Evolutionary conservation across 2,329 filamentous ascomycete species (phyloP).

Genomic region (Orbilia oligospora): DNA sequence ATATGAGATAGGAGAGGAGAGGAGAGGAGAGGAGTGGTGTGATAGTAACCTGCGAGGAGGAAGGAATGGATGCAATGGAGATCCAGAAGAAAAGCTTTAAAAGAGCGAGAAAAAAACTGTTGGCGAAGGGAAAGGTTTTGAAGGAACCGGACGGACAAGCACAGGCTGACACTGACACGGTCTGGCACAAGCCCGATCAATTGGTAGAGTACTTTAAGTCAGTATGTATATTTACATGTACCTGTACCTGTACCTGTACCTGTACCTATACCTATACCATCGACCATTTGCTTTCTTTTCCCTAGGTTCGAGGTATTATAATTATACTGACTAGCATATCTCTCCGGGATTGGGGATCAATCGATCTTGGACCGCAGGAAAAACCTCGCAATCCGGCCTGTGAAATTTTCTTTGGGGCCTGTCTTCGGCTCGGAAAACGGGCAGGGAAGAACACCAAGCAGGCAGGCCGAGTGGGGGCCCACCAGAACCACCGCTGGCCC

Average conservation of each 20-base stretch:
- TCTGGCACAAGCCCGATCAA: constrained; percentile 30
- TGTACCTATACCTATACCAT: too few species aligned
- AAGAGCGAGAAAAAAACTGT: constrained; percentile 29
- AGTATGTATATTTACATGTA: too few species aligned
- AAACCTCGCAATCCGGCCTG: constrained; percentile 23
- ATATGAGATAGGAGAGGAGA: constrained; percentile 21
- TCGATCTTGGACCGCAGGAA: constrained; percentile 13
- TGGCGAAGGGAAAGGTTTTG: constrained; percentile 41
- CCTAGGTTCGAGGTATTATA: constrained; percentile 6
- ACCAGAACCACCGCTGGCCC: constrained; percentile 26
- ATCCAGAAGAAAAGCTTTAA: constrained; percentile 11
- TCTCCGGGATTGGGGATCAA: constrained; percentile 16
- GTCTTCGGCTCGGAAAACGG: constrained; percentile 57
- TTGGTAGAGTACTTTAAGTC: background rate
- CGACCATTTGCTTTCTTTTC: too few species aligned
- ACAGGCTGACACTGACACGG: background rate
- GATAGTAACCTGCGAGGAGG: constrained; percentile 46
- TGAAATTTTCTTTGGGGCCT: constrained; percentile 46
- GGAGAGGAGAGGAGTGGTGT: constrained; percentile 37
- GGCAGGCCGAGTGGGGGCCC: constrained; percentile 50
- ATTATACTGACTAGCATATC: background rate
- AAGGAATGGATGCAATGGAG: constrained; percentile 24
- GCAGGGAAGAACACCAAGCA: constrained; percentile 43
- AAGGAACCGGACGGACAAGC: constrained; percentile 1
- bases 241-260: too few species aligned